These are phyloP conservation scores for Papiliotrema laurentii DNA, from an alignment of 1,284 basidiomycete genomes.

Conservation along the genomic window DNA sequence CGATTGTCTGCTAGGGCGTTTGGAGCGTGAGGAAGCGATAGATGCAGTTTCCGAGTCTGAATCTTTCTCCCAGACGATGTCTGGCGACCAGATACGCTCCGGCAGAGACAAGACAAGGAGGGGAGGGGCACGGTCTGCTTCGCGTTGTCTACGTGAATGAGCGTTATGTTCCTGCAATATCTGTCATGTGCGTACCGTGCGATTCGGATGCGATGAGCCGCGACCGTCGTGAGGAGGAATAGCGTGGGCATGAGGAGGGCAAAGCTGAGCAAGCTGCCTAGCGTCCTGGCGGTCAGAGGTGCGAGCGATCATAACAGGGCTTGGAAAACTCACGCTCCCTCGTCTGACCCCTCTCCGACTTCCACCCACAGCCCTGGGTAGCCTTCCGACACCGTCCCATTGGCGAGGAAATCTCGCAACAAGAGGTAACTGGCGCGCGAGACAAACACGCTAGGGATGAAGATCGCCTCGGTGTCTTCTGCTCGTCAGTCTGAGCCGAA, in stretches of 20 bases:
- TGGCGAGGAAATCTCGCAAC: slow-evolving; percentile 42
- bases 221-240: slow-evolving; percentile 42
- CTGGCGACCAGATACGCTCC: slow-evolving; percentile 46
- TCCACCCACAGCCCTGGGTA: slow-evolving; percentile 30
- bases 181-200: slow-evolving; percentile 30
- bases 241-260: slow-evolving; percentile 44
- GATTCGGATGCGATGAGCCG: slow-evolving; percentile 38
- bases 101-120: slow-evolving; percentile 45
- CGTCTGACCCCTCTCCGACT: slow-evolving; percentile 37
- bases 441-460: slow-evolving; percentile 51
- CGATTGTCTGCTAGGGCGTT: too few species aligned
- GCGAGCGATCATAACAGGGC: too few species aligned
- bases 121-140: slow-evolving; percentile 45
- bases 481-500: slow-evolving; percentile 5
- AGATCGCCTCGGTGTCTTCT: slow-evolving; percentile 49
- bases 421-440: slow-evolving; percentile 47
- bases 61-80: slow-evolving; percentile 49
- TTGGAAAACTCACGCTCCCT: slow-evolving; percentile 35
- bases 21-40: neutral
- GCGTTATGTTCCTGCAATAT: neutral
- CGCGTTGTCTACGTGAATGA: slow-evolving; percentile 33
- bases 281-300: slow-evolving; percentile 25
- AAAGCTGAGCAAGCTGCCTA: slow-evolving; percentile 41
- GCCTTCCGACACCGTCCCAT: slow-evolving; percentile 17
- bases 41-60: slow-evolving; percentile 6